Conservation (phyloP, 2,329 filamentous ascomycete species). For the Pestalotiopsis sp. region DNA sequence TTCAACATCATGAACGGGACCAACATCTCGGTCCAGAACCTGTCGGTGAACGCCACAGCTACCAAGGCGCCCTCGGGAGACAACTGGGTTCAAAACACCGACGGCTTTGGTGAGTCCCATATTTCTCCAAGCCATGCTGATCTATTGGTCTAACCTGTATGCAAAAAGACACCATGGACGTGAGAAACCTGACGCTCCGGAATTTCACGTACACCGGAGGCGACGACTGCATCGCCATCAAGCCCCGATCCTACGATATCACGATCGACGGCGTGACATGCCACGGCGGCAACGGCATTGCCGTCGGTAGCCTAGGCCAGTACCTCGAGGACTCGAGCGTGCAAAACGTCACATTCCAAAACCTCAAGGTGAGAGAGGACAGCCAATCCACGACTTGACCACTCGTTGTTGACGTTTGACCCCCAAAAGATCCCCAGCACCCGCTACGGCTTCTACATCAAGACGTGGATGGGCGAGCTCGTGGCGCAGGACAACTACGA, state of each 20-base stretch:
- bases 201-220: conserved; percentile 59
- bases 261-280: conserved; percentile 48
- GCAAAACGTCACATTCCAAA: conserved; percentile 48
- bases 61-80: conserved; percentile 50
- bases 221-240: conserved; percentile 61
- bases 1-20: conserved; percentile 63
- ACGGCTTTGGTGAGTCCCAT: conserved; percentile 45
- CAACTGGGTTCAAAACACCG: conserved; percentile 62
- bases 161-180: conserved; percentile 53
- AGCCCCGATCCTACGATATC: conserved; percentile 57
- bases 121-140: not conserved
- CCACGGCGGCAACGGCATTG: conserved; percentile 57
- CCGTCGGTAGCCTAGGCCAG: conserved; percentile 58
- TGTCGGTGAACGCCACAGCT: conserved; percentile 53
- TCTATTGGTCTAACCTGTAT: not conserved
- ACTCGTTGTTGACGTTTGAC: no score
- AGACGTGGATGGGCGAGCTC: conserved; percentile 56
- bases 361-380: conserved; percentile 50
- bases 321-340: conserved; percentile 58
- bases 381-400: no score
- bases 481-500: conserved; percentile 52
- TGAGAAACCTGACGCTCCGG: conserved; percentile 48
- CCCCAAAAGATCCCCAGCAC: not conserved
- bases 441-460: conserved; percentile 49
- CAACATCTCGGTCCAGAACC: conserved; percentile 53